phyloP scores from a whole-genome alignment of 768 basidiomycete species.

The Mycena belliarum region DNA sequence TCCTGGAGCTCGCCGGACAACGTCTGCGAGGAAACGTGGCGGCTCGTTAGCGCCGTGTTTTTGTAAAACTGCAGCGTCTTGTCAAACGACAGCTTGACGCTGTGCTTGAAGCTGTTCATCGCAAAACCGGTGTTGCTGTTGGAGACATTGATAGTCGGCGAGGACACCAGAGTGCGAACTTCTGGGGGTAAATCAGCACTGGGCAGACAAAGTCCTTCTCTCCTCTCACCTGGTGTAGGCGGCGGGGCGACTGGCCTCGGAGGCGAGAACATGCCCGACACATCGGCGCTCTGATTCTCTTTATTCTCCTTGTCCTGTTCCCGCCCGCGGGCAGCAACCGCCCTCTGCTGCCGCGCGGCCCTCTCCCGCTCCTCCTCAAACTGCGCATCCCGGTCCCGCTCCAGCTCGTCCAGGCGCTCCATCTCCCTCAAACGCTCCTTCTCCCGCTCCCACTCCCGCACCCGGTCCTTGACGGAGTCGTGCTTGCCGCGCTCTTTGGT shows the following conservation, averaged over 20 bases:
- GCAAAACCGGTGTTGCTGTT: slow-evolving; percentile 35
- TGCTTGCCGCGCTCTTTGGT: slow-evolving; percentile 33
- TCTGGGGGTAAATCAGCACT: not conserved
- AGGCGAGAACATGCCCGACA: slow-evolving; percentile 7
- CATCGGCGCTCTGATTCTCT: slow-evolving; percentile 27
- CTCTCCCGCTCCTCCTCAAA: slow-evolving; percentile 39
- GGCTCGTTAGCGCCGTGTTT: slow-evolving; percentile 53
- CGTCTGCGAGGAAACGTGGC: slow-evolving; percentile 44
- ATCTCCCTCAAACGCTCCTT: slow-evolving; percentile 70
- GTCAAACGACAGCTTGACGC: slow-evolving; percentile 73
- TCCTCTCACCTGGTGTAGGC: slow-evolving; percentile 16
- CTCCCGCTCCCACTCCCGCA: slow-evolving; percentile 78
- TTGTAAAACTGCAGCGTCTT: slow-evolving; percentile 71
- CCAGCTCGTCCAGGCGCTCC: slow-evolving; percentile 58
- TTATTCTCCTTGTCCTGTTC: slow-evolving; percentile 27
- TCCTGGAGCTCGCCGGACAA: slow-evolving; percentile 41
- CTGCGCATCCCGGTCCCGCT: slow-evolving; percentile 49
- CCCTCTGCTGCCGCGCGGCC: slow-evolving; percentile 23
- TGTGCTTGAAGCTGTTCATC: slow-evolving; percentile 60
- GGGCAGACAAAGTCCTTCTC: not conserved
- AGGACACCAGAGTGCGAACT: slow-evolving; percentile 1
- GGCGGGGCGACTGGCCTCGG: slow-evolving; percentile 15
- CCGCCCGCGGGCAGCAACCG: slow-evolving; percentile 23
- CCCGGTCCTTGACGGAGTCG: slow-evolving; percentile 57
- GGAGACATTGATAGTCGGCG: not conserved